phyloP scores from a whole-genome alignment of 352 stramenopile genomes.

The Globisporangium recalcitrans region DNA sequence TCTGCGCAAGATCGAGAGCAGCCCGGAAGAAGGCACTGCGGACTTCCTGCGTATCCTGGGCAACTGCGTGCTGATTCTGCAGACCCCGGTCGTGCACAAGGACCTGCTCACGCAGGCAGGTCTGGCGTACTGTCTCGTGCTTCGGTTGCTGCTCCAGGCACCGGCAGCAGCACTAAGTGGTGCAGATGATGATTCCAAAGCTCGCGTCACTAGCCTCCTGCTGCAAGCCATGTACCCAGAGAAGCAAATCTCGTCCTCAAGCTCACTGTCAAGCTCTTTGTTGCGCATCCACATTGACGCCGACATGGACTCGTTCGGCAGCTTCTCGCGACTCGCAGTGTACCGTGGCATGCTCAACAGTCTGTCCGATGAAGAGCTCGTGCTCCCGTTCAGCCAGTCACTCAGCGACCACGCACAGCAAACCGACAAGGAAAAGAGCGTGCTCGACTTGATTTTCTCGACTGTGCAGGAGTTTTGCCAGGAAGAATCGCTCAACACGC shows the following conservation, averaged over 20 bases:
- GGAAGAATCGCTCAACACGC: conserved; percentile 55
- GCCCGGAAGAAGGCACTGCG: background rate
- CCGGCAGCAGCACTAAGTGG: too few relatives aligned
- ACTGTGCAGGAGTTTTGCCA: conserved; percentile 49
- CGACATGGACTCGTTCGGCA: conserved; percentile 36
- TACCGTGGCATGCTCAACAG: conserved; percentile 69
- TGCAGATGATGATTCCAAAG: conserved; percentile 1
- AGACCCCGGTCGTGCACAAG: conserved; percentile 73
- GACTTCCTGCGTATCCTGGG: conserved; percentile 43
- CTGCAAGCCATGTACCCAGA: conserved; percentile 37
- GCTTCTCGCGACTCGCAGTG: conserved; percentile 56
- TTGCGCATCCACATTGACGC: conserved; percentile 32
- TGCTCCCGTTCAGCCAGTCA: conserved; percentile 17
- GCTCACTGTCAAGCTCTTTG: background rate
- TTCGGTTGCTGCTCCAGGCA: conserved; percentile 50
- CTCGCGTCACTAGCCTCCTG: conserved; percentile 25
- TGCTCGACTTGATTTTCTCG: conserved; percentile 54
- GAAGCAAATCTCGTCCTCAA: conserved; percentile 2
- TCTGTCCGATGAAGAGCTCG: conserved; percentile 48
- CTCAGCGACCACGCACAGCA: background rate
- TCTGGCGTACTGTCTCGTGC: conserved; percentile 60
- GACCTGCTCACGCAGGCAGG: conserved; percentile 73
- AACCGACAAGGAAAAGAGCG: conserved; percentile 16
- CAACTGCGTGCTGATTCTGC: conserved; percentile 58
- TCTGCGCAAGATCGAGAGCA: conserved; percentile 18